Conservation (phyloP, 2,329 filamentous ascomycete species). For the Neonectria magnoliae region DNA sequence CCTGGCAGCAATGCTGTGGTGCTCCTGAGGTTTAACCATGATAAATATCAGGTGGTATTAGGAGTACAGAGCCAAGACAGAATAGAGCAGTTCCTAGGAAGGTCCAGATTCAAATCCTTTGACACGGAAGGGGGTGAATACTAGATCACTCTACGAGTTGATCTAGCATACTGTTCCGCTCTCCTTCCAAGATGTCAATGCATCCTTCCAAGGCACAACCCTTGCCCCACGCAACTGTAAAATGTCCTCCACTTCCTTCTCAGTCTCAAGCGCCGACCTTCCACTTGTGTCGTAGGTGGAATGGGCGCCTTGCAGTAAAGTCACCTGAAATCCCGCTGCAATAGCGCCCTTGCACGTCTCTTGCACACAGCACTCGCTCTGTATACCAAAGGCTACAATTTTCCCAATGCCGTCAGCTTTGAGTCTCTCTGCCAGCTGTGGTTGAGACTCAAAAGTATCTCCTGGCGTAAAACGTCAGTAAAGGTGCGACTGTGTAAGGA, state of each 20-base stretch:
- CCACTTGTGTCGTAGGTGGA: neutral
- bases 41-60: too few species aligned
- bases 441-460: neutral
- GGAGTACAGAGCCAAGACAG: too few species aligned
- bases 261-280: neutral
- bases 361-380: conserved; percentile 29
- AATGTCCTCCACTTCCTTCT: neutral
- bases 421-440: neutral
- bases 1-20: too few species aligned
- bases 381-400: conserved; percentile 24
- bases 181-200: neutral
- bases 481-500: neutral
- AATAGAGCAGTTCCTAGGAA: too few species aligned
- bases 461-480: neutral
- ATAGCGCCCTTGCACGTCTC: conserved; percentile 28
- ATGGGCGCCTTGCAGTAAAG: conserved; percentile 15
- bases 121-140: neutral
- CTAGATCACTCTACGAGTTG: neutral
- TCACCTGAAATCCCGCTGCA: conserved; percentile 22
- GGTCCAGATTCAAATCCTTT: too few species aligned
- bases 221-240: neutral
- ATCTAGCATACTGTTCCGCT: neutral
- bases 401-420: neutral
- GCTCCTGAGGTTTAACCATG: too few species aligned
- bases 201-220: neutral